Evolutionary conservation across 148 eudicot species (phyloP).

Genomic region (Chenopodium formosanum): DNA sequence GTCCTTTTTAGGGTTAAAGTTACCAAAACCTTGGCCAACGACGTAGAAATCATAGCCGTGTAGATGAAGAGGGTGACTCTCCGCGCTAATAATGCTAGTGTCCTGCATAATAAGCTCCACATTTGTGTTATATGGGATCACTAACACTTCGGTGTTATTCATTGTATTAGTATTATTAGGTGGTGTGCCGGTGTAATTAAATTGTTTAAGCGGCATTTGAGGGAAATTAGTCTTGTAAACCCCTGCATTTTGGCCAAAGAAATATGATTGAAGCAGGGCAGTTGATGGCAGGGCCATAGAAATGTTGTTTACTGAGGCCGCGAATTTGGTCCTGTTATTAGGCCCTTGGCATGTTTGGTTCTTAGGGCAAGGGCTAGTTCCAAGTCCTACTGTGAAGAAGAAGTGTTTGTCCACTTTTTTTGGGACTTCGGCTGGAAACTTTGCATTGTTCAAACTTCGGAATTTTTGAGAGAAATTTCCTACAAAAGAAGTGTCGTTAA

Average conservation of each 20-base stretch:
- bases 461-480: slow-evolving; percentile 42
- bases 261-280: slow-evolving; percentile 47
- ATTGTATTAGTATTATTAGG: slow-evolving; percentile 45
- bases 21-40: slow-evolving; percentile 67
- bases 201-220: slow-evolving; percentile 29
- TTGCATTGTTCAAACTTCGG: slow-evolving; percentile 42
- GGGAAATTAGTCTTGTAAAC: slow-evolving; percentile 54
- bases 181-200: slow-evolving; percentile 61
- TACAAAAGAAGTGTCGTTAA: slow-evolving; percentile 51
- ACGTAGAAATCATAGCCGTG: slow-evolving; percentile 60
- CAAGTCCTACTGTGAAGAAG: slow-evolving; percentile 60
- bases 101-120: slow-evolving; percentile 65
- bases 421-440: slow-evolving; percentile 54
- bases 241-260: slow-evolving; percentile 29
- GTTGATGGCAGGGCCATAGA: slow-evolving; percentile 50
- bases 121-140: slow-evolving; percentile 49
- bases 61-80: slow-evolving; percentile 71
- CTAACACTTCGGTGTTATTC: slow-evolving; percentile 51
- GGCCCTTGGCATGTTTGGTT: slow-evolving; percentile 74
- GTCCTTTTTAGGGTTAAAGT: slow-evolving; percentile 53
- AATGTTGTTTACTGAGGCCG: slow-evolving; percentile 56
- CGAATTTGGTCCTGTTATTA: slow-evolving; percentile 44
- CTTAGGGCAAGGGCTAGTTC: slow-evolving; percentile 51
- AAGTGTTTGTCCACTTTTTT: slow-evolving; percentile 41
- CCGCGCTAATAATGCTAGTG: slow-evolving; percentile 61